phyloP scores from a whole-genome alignment of 495 filamentous ascomycete species.

The Darksidea phi region DNA sequence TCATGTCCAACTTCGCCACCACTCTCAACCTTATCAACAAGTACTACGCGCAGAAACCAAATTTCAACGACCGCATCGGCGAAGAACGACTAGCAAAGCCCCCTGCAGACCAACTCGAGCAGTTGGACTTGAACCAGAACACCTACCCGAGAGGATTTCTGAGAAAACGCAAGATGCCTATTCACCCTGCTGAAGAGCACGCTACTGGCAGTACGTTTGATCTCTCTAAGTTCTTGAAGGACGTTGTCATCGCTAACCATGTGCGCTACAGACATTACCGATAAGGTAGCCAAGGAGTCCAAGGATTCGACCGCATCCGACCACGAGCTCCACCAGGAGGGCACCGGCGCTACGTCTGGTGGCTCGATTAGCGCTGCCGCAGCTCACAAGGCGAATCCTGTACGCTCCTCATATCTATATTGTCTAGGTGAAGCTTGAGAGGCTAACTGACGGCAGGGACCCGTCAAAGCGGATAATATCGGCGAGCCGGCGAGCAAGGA shows the following conservation, averaged over 20 bases:
- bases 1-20: not conserved
- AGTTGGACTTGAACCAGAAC: not conserved
- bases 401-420: constrained; percentile 15
- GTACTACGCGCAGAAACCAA: constrained; percentile 23
- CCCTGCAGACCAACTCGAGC: not conserved
- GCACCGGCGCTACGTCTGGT: constrained; percentile 26
- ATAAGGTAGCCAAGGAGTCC: constrained; percentile 42
- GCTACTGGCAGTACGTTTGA: constrained; percentile 33
- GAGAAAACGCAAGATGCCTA: constrained; percentile 42
- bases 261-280: constrained; percentile 35
- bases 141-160: not conserved
- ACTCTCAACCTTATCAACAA: constrained; percentile 14
- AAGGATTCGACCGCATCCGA: constrained; percentile 36
- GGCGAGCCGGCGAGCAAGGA: constrained; percentile 53
- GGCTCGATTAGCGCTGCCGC: constrained; percentile 8
- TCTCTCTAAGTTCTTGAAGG: too few species aligned
- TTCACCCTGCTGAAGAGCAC: constrained; percentile 46
- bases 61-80: constrained; percentile 11
- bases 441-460: constrained; percentile 30
- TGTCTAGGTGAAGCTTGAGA: too few species aligned
- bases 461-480: constrained; percentile 48
- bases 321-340: constrained; percentile 33
- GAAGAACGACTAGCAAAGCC: not conserved
- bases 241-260: too few species aligned
- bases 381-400: constrained; percentile 39